Base-by-base conservation (phyloP, 768 basidiomycete genomes). In the Lentinus tigrinus region DNA sequence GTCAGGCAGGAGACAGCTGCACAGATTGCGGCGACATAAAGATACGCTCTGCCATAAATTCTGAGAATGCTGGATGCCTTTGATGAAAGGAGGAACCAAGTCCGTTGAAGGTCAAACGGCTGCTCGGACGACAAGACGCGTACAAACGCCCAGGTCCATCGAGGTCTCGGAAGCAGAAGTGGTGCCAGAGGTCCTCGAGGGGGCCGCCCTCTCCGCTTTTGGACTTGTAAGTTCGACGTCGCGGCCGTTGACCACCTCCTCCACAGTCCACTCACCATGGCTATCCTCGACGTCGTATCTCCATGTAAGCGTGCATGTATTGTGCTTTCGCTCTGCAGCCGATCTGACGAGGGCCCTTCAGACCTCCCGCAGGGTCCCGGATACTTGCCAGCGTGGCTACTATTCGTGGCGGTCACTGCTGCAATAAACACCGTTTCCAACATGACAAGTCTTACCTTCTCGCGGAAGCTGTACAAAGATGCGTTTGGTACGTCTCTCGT, bases 381-480 rank as follows among this genome's bases (percentile, higher is more conserved):
- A 27, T 78, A 81, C 68, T 82, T 99, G 9, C 93, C 93, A 1
- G 81, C 85, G 70, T 98, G 95, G 94, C 89, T 94, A 72, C 82
- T 97, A 52, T 65, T 95, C 59, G 84, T 95, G 37, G 84, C 93
- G 37, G 75, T 79, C 21, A 81, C 87, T 50, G 91, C 93, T 16
- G 56, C 93, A 26, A 91, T 96, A 79, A 98, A 98, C 77, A 84
- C 87, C 2, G 66, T 85, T 3, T 93, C 97, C 72, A 95, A 91
- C 73, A 88, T 92, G 66, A 62, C 79, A 34, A 93, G 91, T 0
- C 79, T 91, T 50, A 87, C 83, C 60, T 73, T 95, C 63, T 95
- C 92, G 38, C 84, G 85, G 55, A 81, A 79, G 67, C 77, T 98
- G 10, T 98, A 98, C 71, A 80, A 75, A 19, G 70, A 70, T 9